Evolutionary conservation across 306 rosid genomes (phyloP).

Genomic region (Alnus glutinosa): DNA sequence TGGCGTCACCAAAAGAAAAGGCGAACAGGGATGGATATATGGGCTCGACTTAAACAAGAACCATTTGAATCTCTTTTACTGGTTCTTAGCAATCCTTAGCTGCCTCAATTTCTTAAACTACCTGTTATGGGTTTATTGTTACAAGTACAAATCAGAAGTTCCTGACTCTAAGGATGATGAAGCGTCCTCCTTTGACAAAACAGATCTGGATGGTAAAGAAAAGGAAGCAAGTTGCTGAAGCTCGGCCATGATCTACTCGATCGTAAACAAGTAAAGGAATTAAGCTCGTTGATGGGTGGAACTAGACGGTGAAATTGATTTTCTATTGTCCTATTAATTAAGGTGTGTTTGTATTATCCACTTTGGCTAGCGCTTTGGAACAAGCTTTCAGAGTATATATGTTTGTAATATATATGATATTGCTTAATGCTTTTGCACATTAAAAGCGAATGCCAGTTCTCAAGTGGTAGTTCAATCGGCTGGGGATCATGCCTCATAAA

Average conservation of each 20-base stretch:
- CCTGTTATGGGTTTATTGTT: slow-evolving; percentile 63
- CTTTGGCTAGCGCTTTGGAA: neutral
- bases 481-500: too few relatives aligned
- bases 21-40: slow-evolving; percentile 67
- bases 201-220: slow-evolving; percentile 32
- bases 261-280: slow-evolving; percentile 4
- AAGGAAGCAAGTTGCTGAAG: slow-evolving; percentile 26
- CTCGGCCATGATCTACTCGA: neutral
- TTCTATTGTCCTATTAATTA: neutral
- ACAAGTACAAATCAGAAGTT: slow-evolving; percentile 71
- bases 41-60: slow-evolving; percentile 54
- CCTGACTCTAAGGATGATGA: slow-evolving; percentile 27
- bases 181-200: slow-evolving; percentile 43
- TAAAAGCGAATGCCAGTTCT: too few relatives aligned
- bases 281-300: neutral
- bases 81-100: slow-evolving; percentile 77
- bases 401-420: too few relatives aligned
- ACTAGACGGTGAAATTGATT: slow-evolving; percentile 27
- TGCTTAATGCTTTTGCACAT: too few relatives aligned
- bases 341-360: neutral
- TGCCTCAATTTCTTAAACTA: slow-evolving; percentile 63
- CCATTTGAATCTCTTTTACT: slow-evolving; percentile 68
- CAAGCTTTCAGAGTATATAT: neutral
- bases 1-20: slow-evolving; percentile 46
- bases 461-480: too few relatives aligned